Base-by-base conservation (phyloP, 768 basidiomycete species). In the Tulasnella calospora region DNA sequence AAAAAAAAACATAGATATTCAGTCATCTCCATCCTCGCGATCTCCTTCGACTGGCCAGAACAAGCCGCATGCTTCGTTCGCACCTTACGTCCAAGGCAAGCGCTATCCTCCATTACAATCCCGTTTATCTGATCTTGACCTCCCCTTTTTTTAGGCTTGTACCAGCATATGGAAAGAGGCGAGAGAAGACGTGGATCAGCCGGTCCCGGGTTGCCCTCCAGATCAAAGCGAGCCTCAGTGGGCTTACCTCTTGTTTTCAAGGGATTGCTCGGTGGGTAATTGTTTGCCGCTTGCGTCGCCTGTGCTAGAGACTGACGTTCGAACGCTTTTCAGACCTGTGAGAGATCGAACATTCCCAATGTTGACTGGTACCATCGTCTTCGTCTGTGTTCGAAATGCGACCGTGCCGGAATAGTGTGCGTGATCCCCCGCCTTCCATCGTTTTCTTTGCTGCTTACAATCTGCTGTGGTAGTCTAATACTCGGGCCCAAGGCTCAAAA, bases 221-320 rank as follows among this genome's bases (percentile, higher is more conserved):
- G 57, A 61, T 21, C 57, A 61, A 12, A 61, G 57, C 57, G 57
- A 61, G 57, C 57, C 57, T 61, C 57, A 61, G n/a, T 61, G 57
- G 57, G 57, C 57, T 13, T 21, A 10, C 9, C 57, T 61, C 9
- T 12, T n/a, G n/a, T 61, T n/a, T 21, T n/a, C 57, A 3, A 30
- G 23, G 13, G 57, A 61, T 10, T 21, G 57, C 23, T 61, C 10
- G 23, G 57, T 9, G 23, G 57, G 57, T 61, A 21, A 27, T n/a
- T n/a, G n/a, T n/a, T n/a, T n/a, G 10, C 38, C 38, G 3, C 3
- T 17, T 17, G 15, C 13, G 46, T 3, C 12, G 19, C 46, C 15
- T 46, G 2, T 46, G 46, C 23, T 13, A 7, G 12, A 21, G 3
- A 61, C 12, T 30, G 23, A 61, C n/a, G 23, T 27, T 2, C n/a